Base-by-base conservation (phyloP, 345 rosid genomes). In the Boechera divaricarpa region DNA sequence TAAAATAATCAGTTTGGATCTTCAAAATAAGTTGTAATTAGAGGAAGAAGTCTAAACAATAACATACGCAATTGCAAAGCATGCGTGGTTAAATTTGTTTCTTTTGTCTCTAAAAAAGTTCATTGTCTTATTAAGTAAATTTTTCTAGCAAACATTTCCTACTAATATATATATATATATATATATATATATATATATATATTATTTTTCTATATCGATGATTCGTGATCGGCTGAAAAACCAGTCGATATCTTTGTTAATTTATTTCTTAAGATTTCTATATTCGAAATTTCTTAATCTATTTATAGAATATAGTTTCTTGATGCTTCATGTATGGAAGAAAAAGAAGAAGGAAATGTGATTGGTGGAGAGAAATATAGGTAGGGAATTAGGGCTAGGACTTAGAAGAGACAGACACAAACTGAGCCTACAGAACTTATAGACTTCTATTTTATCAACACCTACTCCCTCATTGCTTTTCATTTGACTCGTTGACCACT, bases 401-500 rank as follows among this genome's bases (percentile, higher is more conserved):
- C 80, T 63, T 54, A n/a, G 9, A 70, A 62, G 75, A 70, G 44
- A 35, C 65, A 44, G 80, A 77, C 80, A 77, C 44, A 63, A 70
- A 70, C 76, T 77, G 76, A 77, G 59, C 66, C 80, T 77, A 77
- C 42, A 28, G 39, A 60, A 44, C 24, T 6, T 59, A 12, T 77
- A 77, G 71, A n/a, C 71, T 70, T 70, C 59, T 45, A 69, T 77
- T 77, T 70, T 63, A 70, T 70, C 35, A 63, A 55, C 45, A 33
- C 66, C 65, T 41, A 60, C 69, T 53, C 55, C 35, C 49, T 54
- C 65, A 29, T 77, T 63, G 76, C 60, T 54, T 77, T 70, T 77
- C 66, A 11, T 77, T 77, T 77, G 80, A 77, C 80, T 70, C 65
- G 65, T 33, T 54, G 75, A 70, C 80, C 59, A 61, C 57, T 49